Conservation (phyloP, 2,329 filamentous ascomycete genomes). For the Domatiomyces catenatus region DNA sequence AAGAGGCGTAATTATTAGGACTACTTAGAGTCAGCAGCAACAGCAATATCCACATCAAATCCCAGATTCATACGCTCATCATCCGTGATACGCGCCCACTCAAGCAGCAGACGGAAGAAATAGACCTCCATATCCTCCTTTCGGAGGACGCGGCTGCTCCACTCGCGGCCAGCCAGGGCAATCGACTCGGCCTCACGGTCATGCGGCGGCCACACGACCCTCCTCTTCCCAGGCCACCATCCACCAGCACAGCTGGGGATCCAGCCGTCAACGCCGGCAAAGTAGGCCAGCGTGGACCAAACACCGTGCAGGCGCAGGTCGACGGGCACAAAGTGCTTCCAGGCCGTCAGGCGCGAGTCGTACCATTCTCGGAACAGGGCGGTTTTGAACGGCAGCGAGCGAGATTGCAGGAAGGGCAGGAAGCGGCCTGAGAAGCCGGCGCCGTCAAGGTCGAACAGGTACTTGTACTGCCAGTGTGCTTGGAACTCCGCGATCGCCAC, state of each 20-base stretch:
- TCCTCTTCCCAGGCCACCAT: conserved; percentile 22
- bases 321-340: conserved; percentile 68
- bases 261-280: conserved; percentile 38
- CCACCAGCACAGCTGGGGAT: conserved; percentile 20
- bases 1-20: neutral
- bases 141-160: conserved; percentile 48
- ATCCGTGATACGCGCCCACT: conserved; percentile 58
- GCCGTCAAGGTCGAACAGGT: conserved; percentile 57
- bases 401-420: conserved; percentile 49
- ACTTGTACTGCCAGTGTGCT: conserved; percentile 49
- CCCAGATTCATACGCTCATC: conserved; percentile 39
- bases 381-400: conserved; percentile 52
- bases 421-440: conserved; percentile 51
- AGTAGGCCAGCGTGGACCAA: conserved; percentile 61
- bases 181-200: conserved; percentile 47
- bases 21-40: neutral
- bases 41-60: conserved; percentile 14
- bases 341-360: conserved; percentile 56
- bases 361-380: conserved; percentile 68
- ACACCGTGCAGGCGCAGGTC: conserved; percentile 59
- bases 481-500: conserved; percentile 35
- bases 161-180: conserved; percentile 47
- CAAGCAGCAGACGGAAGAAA: conserved; percentile 59
- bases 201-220: conserved; percentile 35
- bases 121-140: conserved; percentile 69